Evolutionary conservation across 495 filamentous ascomycete species (phyloP).

Genomic region (Rhypophila decipiens): DNA sequence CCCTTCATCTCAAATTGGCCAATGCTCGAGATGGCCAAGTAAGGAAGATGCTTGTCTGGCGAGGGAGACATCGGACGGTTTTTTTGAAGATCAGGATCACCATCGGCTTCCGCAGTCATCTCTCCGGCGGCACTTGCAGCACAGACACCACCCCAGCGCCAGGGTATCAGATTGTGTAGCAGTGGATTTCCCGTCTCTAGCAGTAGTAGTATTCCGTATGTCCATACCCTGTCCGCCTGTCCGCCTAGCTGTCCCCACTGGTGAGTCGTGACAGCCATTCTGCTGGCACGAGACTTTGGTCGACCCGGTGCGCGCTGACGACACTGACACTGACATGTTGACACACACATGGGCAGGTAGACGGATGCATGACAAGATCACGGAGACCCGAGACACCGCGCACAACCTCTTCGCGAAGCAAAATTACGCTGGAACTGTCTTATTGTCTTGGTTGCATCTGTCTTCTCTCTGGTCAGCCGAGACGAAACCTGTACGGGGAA

Average conservation of each 20-base stretch:
- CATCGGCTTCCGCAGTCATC: conserved; percentile 2
- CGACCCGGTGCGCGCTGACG: no score
- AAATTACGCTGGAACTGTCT: conserved; percentile 21
- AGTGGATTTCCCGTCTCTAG: no score
- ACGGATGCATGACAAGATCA: conserved; percentile 14
- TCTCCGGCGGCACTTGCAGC: not conserved
- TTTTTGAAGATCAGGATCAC: conserved; percentile 13
- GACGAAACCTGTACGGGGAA: conserved; percentile 9
- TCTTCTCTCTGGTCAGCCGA: not conserved
- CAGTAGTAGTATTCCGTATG: no score
- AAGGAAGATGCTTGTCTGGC: not conserved
- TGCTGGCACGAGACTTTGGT: no score
- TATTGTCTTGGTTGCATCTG: conserved; percentile 14
- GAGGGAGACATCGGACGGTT: conserved; percentile 1
- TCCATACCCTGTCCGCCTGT: no score
- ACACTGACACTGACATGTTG: conserved; percentile 13
- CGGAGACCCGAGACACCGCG: conserved; percentile 18
- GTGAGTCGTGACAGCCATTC: no score
- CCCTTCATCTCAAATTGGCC: conserved; percentile 10
- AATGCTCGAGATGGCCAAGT: conserved; percentile 1
- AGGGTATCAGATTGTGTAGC: no score
- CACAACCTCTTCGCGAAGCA: conserved; percentile 12
- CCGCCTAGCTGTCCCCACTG: no score
- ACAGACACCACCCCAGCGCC: no score
- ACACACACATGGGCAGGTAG: conserved; percentile 11